Evolutionary conservation across 139 green algal species (phyloP).

Genomic region (Chlamydomonas sp.): DNA sequence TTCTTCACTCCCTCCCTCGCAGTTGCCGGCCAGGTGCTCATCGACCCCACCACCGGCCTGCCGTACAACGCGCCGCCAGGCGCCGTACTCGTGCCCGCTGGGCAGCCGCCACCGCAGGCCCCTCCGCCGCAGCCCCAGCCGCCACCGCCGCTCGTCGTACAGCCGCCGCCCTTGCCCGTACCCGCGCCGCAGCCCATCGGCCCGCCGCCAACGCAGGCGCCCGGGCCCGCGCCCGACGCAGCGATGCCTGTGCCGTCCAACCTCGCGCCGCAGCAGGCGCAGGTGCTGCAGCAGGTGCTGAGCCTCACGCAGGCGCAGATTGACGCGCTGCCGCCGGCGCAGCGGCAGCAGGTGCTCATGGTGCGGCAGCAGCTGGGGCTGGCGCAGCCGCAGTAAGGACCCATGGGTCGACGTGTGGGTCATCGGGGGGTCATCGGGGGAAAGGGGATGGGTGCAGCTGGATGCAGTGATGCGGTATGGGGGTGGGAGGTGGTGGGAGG

Average conservation of each 20-base stretch:
- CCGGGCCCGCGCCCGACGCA: not conserved
- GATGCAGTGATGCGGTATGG: too few species aligned
- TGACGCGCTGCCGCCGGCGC: slow-evolving; percentile 81
- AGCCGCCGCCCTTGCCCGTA: not conserved
- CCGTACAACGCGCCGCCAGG: slow-evolving; percentile 22
- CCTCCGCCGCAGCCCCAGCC: not conserved
- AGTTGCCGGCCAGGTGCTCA: slow-evolving; percentile 10
- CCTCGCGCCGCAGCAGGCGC: slow-evolving; percentile 35
- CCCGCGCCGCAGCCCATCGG: not conserved
- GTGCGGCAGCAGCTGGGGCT: slow-evolving; percentile 78
- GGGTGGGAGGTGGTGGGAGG: too few species aligned
- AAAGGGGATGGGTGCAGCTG: too few species aligned
- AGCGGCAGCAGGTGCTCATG: slow-evolving; percentile 87
- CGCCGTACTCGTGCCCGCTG: slow-evolving; percentile 35
- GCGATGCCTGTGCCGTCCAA: slow-evolving; percentile 42
- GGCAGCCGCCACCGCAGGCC: not conserved
- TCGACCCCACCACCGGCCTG: slow-evolving; percentile 32
- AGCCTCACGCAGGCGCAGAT: slow-evolving; percentile 89
- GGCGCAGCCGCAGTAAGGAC: slow-evolving; percentile 4
- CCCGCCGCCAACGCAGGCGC: not conserved
- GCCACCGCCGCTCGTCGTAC: too few species aligned
- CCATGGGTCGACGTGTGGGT: too few species aligned
- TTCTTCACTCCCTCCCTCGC: not conserved
- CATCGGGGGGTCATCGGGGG: too few species aligned
- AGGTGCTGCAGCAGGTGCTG: slow-evolving; percentile 88